A percentile compares a stretch with the other conserved stretches of the same genome.
Evolutionary conservation across 306 rosid species (phyloP).

Genomic region (Vigna angularis): DNA sequence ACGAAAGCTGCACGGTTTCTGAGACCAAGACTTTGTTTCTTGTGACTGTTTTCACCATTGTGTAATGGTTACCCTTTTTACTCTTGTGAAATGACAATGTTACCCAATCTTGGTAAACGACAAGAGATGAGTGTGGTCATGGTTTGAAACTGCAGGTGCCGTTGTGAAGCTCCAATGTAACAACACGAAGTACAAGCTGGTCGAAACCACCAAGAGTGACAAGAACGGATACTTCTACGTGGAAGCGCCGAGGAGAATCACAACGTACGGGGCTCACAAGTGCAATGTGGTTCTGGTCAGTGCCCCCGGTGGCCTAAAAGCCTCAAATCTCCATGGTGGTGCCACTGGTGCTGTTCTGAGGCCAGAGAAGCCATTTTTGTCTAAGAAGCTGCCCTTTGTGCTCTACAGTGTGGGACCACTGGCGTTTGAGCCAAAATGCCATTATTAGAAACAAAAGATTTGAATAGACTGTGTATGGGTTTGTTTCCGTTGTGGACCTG

Average conservation of each 20-base stretch:
- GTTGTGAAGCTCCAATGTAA: slow-evolving; percentile 72
- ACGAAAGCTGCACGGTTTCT: slow-evolving; percentile 35
- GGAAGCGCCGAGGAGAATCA: slow-evolving; percentile 65
- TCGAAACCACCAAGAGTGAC: slow-evolving; percentile 53
- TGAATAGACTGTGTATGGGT: neutral
- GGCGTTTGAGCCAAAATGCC: slow-evolving; percentile 79
- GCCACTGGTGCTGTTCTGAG: slow-evolving; percentile 55
- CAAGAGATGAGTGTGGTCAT: neutral
- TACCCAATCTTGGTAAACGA: slow-evolving; percentile 29
- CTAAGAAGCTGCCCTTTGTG: slow-evolving; percentile 52
- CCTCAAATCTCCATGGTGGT: slow-evolving; percentile 69
- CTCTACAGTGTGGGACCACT: slow-evolving; percentile 82
- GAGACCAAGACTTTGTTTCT: neutral
- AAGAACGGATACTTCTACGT: slow-evolving; percentile 83
- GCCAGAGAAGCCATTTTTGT: slow-evolving; percentile 57
- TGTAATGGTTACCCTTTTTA: neutral
- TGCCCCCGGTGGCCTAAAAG: slow-evolving; percentile 54
- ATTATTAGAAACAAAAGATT: neutral
- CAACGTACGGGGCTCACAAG: slow-evolving; percentile 73
- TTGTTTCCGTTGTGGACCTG: neutral
- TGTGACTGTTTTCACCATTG: neutral
- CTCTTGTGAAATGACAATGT: neutral
- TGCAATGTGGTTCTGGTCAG: slow-evolving; percentile 63
- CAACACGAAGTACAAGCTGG: slow-evolving; percentile 61
- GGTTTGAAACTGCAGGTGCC: slow-evolving; percentile 60